phyloP scores from a whole-genome alignment of 345 rosid genomes.

The Nasturtium officinale region DNA sequence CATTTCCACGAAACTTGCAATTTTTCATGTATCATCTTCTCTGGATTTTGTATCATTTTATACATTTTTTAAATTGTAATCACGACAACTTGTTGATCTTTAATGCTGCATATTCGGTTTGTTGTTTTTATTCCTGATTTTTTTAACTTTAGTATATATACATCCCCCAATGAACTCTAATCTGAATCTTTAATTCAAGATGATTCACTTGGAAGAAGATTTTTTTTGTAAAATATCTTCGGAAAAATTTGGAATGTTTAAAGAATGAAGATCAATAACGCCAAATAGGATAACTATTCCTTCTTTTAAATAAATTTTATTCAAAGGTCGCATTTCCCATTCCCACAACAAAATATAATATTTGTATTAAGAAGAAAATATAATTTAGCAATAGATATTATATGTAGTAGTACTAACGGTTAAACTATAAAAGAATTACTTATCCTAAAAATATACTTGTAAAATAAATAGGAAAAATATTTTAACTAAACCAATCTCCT shows the following conservation, averaged over 20 bases:
- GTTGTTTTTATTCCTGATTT: not conserved
- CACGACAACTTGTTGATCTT: slow-evolving; percentile 19
- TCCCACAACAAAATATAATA: not conserved
- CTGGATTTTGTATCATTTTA: slow-evolving; percentile 27
- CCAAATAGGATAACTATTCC: not conserved
- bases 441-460: not conserved
- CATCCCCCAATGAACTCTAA: not conserved
- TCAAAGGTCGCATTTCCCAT: not conserved
- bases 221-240: too few relatives aligned
- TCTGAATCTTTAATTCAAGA: not conserved
- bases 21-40: slow-evolving; percentile 31
- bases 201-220: not conserved
- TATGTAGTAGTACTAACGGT: not conserved
- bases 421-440: not conserved
- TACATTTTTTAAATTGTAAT: slow-evolving; percentile 24
- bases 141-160: too few relatives aligned
- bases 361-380: too few relatives aligned
- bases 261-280: not conserved
- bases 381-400: not conserved
- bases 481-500: slow-evolving; percentile 8
- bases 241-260: too few relatives aligned
- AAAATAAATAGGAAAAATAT: not conserved
- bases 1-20: slow-evolving; percentile 15
- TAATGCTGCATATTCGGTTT: not conserved
- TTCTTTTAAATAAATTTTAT: not conserved